phyloP scores from a whole-genome alignment of 306 rosid species.

The Quercus parvula region DNA sequence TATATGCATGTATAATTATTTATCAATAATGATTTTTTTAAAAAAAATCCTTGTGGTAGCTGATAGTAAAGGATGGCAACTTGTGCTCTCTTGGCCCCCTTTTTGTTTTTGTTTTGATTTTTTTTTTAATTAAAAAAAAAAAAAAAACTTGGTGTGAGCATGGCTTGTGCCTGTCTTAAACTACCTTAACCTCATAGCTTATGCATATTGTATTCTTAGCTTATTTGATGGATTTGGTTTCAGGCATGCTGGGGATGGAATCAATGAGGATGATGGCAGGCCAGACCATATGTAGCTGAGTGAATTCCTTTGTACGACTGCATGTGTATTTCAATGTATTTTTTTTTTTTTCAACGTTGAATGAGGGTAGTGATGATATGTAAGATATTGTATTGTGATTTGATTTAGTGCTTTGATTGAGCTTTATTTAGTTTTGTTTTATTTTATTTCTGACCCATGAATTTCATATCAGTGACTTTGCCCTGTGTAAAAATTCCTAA shows the following conservation, averaged over 20 bases:
- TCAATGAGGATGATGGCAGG: slow-evolving; percentile 69
- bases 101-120: no score
- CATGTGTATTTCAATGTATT: slow-evolving; percentile 48
- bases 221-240: not conserved
- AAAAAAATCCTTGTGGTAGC: not conserved
- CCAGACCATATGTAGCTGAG: slow-evolving; percentile 65
- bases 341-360: slow-evolving; percentile 18
- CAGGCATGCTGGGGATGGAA: slow-evolving; percentile 89
- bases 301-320: slow-evolving; percentile 19
- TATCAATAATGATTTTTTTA: not conserved
- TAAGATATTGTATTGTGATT: slow-evolving; percentile 38
- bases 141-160: no score
- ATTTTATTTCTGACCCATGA: not conserved
- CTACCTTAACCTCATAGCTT: no score
- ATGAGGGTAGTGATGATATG: slow-evolving; percentile 34
- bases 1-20: not conserved
- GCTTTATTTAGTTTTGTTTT: slow-evolving; percentile 18
- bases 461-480: not conserved
- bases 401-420: slow-evolving; percentile 40
- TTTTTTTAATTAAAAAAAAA: no score
- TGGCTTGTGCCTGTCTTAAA: no score
- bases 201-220: not conserved
- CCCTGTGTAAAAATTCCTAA: not conserved
- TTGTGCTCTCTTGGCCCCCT: no score
- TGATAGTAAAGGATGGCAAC: not conserved